These are phyloP conservation scores for Sparassis latifolia DNA, from an alignment of 1,284 basidiomycete species.

Conservation along the genomic window DNA sequence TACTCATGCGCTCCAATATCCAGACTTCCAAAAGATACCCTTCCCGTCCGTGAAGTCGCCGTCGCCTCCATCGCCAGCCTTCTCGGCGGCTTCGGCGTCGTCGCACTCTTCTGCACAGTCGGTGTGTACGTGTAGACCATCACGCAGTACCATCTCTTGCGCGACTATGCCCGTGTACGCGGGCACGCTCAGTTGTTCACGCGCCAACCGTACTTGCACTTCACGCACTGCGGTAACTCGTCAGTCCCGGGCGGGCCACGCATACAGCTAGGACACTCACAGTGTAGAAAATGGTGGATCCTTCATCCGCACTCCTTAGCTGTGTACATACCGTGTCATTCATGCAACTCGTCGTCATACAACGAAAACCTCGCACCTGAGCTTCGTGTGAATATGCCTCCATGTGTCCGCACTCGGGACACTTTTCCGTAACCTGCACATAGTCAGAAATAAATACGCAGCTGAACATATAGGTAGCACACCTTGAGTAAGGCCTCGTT, in stretches of 20 bases:
- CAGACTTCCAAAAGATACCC: conserved; percentile 64
- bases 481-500: conserved; percentile 74
- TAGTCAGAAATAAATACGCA: not conserved
- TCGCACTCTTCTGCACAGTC: conserved; percentile 80
- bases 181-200: conserved; percentile 64
- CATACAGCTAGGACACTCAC: conserved; percentile 33
- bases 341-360: not conserved
- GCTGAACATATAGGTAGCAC: conserved; percentile 10
- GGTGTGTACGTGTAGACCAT: conserved; percentile 75
- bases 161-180: conserved; percentile 55
- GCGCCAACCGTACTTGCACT: conserved; percentile 72
- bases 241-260: conserved; percentile 1
- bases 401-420: conserved; percentile 83
- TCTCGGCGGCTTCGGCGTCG: conserved; percentile 79
- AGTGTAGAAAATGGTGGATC: conserved; percentile 79
- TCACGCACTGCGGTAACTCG: conserved; percentile 44
- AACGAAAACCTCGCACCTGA: conserved; percentile 43
- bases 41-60: conserved; percentile 64
- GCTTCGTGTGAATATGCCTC: conserved; percentile 76
- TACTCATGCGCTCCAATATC: conserved; percentile 13
- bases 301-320: conserved; percentile 87
- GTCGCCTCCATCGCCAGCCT: conserved; percentile 69
- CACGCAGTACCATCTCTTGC: not conserved
- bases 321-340: conserved; percentile 27
- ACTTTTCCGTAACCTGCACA: conserved; percentile 83